Evolutionary conservation across 805 yeast species (phyloP), one percentile per base, ranked within the genome.

Genomic region (Candida pseudofarinosa): DNA sequence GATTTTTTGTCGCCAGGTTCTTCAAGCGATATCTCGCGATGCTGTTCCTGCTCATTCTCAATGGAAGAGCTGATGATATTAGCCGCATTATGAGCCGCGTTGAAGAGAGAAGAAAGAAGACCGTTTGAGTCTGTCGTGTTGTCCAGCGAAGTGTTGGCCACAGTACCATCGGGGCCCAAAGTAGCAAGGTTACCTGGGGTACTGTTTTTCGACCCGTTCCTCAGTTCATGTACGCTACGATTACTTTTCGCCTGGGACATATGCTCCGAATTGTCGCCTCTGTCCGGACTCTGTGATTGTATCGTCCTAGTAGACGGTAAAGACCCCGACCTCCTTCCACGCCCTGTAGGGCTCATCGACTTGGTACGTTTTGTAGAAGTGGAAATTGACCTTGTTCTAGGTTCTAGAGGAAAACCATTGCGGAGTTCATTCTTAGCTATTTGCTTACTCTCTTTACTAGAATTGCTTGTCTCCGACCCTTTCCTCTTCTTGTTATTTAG

Each of bases 11-110:
- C 39, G 17, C 42, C 46, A 12, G 33, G 10, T 1, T 37, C 39
- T 4, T 23, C 3, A 13, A 14, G 20, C 7, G 18, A 13, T 32
- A n/a, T 6, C 13, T 13, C 14, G 7, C 34, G 34, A 10, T 10
- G 28, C 28, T 23, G 6, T n/a, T 13, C 14, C 13, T 7, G 17
- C 4, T 43, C 49, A 13, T 46, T 45, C n/a, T 48, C 53, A 13
- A 41, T 37, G 8, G 49, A 37, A 5, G 42, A 30, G 14, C 46
- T 43, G 19, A 58, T 56, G 39, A 49, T 52, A 34, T 54, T 55
- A 3, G 74, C 73, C 1, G 77, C 79, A 41, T 62, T 70, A 45
- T 73, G 78, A 4, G 80, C 80, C 10, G 73, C 75, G 14, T 69
- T 62, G 34, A 76, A 45, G 16, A 77, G 52, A 1, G 79, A 56